A percentile compares a stretch with the other conserved stretches of the same genome.
phyloP scores from a whole-genome alignment of 2,329 filamentous ascomycete species.

The Xylogone sp. region DNA sequence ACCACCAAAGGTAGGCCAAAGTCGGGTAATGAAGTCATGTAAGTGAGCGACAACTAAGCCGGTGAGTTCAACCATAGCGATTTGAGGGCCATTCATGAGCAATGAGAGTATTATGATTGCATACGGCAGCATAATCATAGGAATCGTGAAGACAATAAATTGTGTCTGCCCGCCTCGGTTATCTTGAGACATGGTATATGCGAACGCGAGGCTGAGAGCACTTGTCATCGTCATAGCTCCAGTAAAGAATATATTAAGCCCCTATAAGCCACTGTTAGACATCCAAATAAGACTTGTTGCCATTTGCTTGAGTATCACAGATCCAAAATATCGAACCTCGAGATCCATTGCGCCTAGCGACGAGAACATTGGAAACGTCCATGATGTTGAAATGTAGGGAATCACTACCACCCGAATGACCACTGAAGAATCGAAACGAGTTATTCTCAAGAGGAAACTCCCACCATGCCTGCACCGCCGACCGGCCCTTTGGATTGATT shows the following conservation, averaged over 20 bases:
- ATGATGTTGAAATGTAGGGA: conserved; percentile 29
- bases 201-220: conserved; percentile 74
- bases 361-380: conserved; percentile 7
- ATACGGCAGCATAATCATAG: conserved; percentile 75
- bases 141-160: conserved; percentile 81
- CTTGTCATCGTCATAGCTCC: conserved; percentile 48
- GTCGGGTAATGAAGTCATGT: conserved; percentile 82
- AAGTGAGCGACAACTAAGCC: conserved; percentile 87
- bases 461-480: conserved; percentile 54
- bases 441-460: conserved; percentile 46
- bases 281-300: not conserved
- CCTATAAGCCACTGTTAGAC: conserved; percentile 31
- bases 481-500: conserved; percentile 45
- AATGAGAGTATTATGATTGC: conserved; percentile 74
- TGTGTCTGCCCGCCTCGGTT: conserved; percentile 71
- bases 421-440: conserved; percentile 35
- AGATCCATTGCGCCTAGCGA: conserved; percentile 8
- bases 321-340: not conserved
- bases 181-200: conserved; percentile 83
- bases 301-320: not conserved
- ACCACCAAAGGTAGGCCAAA: conserved; percentile 87
- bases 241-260: conserved; percentile 45
- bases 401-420: conserved; percentile 31
- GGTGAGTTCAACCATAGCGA: conserved; percentile 61
- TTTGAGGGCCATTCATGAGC: conserved; percentile 56